A percentile compares a stretch with the other conserved stretches of the same genome.
These are phyloP conservation scores for Calocybe indica DNA, from an alignment of 768 basidiomycete genomes.

Conservation along the genomic window DNA sequence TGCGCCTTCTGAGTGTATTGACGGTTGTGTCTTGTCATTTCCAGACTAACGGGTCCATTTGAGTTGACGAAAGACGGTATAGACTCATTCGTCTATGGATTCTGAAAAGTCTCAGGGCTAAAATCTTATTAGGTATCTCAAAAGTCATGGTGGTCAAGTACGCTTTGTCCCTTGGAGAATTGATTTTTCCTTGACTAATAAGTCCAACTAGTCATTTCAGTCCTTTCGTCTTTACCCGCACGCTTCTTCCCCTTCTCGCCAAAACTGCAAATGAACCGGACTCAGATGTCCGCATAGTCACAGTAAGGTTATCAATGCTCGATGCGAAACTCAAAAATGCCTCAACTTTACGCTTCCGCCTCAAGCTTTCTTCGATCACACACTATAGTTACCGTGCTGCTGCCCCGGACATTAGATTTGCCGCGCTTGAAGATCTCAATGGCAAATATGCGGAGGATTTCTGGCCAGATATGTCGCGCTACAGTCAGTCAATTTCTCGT, in stretches of 20 bases:
- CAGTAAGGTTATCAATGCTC: conserved; percentile 9
- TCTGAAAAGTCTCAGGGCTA: not conserved
- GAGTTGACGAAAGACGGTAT: conserved; percentile 18
- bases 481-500: conserved; percentile 12
- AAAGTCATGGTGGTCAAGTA: conserved; percentile 19
- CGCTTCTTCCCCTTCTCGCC: conserved; percentile 22
- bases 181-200: conserved; percentile 1
- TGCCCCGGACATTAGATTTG: conserved; percentile 19
- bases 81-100: not conserved
- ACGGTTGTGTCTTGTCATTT: not conserved
- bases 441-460: conserved; percentile 19
- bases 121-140: conserved; percentile 6
- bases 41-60: conserved; percentile 13
- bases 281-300: conserved; percentile 26
- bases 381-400: conserved; percentile 17
- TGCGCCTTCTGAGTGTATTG: not conserved
- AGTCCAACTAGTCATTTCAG: conserved; percentile 16
- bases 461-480: conserved; percentile 18
- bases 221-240: conserved; percentile 22
- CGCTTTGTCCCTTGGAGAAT: not conserved
- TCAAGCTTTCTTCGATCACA: conserved; percentile 18
- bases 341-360: not conserved
- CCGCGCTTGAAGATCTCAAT: conserved; percentile 25
- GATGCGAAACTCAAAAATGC: not conserved
- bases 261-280: conserved; percentile 19